Conservation (phyloP, 1,284 basidiomycete species). For the Austroboletus novae-zelandiae region DNA sequence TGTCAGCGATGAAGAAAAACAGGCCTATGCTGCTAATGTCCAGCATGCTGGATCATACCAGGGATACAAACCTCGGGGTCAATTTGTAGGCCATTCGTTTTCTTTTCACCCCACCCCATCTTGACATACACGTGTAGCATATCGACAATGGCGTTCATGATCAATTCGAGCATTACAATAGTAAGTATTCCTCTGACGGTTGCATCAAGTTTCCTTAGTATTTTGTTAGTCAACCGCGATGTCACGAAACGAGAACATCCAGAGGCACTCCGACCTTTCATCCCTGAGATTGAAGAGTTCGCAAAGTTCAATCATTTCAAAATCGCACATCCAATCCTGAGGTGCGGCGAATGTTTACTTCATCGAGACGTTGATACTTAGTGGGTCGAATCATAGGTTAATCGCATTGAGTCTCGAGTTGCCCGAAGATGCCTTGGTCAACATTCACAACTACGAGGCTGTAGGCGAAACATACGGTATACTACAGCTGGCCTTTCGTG, state of each 20-base stretch:
- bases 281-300: slow-evolving; percentile 58
- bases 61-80: slow-evolving; percentile 57
- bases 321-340: slow-evolving; percentile 49
- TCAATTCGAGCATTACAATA: slow-evolving; percentile 58
- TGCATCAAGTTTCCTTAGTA: too few relatives aligned
- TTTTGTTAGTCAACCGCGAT: slow-evolving; percentile 44
- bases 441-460: slow-evolving; percentile 48
- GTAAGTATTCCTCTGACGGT: slow-evolving; percentile 31
- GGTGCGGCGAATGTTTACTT: slow-evolving; percentile 28
- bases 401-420: slow-evolving; percentile 59
- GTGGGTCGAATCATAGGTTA: slow-evolving; percentile 35
- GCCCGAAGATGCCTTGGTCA: slow-evolving; percentile 52
- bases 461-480: slow-evolving; percentile 47
- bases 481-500: not conserved
- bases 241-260: slow-evolving; percentile 47
- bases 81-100: slow-evolving; percentile 42
- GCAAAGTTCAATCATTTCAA: slow-evolving; percentile 51
- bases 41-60: slow-evolving; percentile 53
- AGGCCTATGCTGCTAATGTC: slow-evolving; percentile 45
- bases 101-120: not conserved
- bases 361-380: not conserved
- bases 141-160: slow-evolving; percentile 56
- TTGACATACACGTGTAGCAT: slow-evolving; percentile 34
- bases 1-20: slow-evolving; percentile 57
- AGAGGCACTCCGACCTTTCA: slow-evolving; percentile 47